Base-by-base conservation (phyloP, 768 basidiomycete genomes). In the Auriculariales sp. region DNA sequence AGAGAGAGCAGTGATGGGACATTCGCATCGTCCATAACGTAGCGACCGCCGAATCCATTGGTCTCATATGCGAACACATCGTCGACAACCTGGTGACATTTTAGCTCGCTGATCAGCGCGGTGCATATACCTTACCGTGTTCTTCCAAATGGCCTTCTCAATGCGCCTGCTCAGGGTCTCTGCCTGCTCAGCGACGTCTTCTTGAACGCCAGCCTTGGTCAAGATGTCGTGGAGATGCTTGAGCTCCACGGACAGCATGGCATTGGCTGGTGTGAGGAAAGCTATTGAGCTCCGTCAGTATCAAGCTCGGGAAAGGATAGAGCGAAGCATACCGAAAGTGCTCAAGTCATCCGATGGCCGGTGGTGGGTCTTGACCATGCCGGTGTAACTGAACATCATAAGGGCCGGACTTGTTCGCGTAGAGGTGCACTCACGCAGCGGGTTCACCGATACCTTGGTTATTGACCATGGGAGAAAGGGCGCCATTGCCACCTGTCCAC, bases 11-110 rank as follows among this genome's bases (percentile, higher is more conserved):
- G 66, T 0, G 83, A 83, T 3, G 85, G 85, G 35, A 88, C 85
- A 55, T 88, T 88, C 4, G 85, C 85, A 55, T 88, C 85, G 55
- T 87, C 85, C 85, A 87, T 87, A 17, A 85, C 74, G 61, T 85
- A 84, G 50, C 76, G 67, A 9, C 77, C 73, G 29, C 84, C 81
- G 46, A 81, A 71, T 6, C 83, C 85, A 57, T 88, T 84, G 0
- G 74, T 78, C 61, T 86, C 85, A 53, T 88, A 88, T 3, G 83
- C 82, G 56, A 85, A 84, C 14, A 83, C 71, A 51, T 75, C 69
- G 51, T 83, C 61, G 7, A 77, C 70, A 35, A 83, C 62, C 81
- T 84, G 35, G 22, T 19, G 39, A 29, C n/a, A n/a, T n/a, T n/a
- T n/a, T n/a, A n/a, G n/a, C n/a, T n/a, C n/a, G n/a, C n/a, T n/a